Evolutionary conservation across 148 eudicot genomes (phyloP).

Genomic region (Arbutus unedo): DNA sequence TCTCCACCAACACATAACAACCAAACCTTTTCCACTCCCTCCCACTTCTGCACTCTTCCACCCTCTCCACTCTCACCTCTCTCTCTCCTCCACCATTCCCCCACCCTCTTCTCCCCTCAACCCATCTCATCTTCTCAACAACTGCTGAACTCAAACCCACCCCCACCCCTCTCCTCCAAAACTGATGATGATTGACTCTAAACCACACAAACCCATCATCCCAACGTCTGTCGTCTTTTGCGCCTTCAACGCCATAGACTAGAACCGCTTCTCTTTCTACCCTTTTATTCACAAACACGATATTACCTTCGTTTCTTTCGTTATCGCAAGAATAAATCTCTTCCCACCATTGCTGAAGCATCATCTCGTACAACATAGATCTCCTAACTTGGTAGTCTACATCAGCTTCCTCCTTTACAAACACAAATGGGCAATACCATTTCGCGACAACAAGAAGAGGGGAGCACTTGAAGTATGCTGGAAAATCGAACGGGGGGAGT

Average conservation of each 20-base stretch:
- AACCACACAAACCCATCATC: constrained; percentile 41
- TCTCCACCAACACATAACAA: constrained; percentile 61
- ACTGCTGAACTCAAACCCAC: constrained; percentile 45
- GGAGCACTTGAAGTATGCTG: constrained; percentile 31
- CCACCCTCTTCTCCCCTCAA: constrained; percentile 51
- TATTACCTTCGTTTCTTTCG: constrained; percentile 18
- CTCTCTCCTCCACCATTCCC: constrained; percentile 29
- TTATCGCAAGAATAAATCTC: constrained; percentile 41
- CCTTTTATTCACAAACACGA: constrained; percentile 32
- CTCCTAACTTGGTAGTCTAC: constrained; percentile 38
- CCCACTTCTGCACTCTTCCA: constrained; percentile 24
- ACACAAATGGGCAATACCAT: constrained; percentile 59
- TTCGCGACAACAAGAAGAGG: constrained; percentile 35
- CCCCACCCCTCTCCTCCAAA: constrained; percentile 25
- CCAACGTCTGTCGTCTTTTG: constrained; percentile 24
- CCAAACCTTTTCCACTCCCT: constrained; percentile 49
- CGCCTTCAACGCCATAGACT: constrained; percentile 44
- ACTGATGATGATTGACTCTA: constrained; percentile 14
- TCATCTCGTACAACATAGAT: constrained; percentile 46
- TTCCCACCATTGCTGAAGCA: constrained; percentile 59
- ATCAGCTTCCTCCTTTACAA: constrained; percentile 51
- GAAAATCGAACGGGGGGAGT: constrained; percentile 30
- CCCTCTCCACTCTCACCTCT: constrained; percentile 21
- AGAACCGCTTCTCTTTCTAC: constrained; percentile 44
- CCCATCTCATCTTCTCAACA: constrained; percentile 54